Evolutionary conservation across 805 yeast species (phyloP).

Genomic region (Pichia paraexigua): DNA sequence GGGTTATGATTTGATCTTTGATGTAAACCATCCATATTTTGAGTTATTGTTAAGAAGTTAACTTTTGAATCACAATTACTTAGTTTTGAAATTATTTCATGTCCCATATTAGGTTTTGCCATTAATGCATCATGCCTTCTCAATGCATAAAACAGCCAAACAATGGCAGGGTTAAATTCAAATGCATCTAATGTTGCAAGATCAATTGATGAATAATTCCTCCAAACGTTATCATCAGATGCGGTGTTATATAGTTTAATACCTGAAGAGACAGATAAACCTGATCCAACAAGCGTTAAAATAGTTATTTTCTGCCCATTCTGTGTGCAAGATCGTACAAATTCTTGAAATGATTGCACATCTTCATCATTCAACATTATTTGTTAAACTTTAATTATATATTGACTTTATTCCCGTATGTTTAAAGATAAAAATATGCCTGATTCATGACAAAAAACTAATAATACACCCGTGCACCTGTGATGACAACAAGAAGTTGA

Average conservation of each 20-base stretch:
- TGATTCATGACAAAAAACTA: not conserved
- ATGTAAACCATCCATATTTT: slow-evolving; percentile 75
- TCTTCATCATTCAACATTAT: not conserved
- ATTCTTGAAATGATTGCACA: slow-evolving; percentile 38
- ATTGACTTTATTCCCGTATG: too few species aligned
- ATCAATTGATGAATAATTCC: slow-evolving; percentile 68
- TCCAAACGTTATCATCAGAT: slow-evolving; percentile 58
- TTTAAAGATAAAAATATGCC: too few species aligned
- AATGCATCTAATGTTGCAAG: slow-evolving; percentile 91
- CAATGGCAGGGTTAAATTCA: slow-evolving; percentile 71
- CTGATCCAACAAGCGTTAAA: slow-evolving; percentile 74
- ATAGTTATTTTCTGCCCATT: not conserved
- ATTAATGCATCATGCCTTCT: slow-evolving; percentile 55
- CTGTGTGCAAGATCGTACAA: slow-evolving; percentile 5
- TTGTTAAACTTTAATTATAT: not conserved
- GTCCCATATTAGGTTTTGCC: slow-evolving; percentile 71
- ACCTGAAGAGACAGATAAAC: slow-evolving; percentile 72
- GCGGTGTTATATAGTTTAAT: slow-evolving; percentile 65
- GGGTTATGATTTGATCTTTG: slow-evolving; percentile 55
- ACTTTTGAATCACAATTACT: slow-evolving; percentile 31
- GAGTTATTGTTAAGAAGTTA: slow-evolving; percentile 62
- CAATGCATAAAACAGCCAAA: slow-evolving; percentile 82
- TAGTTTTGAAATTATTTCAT: slow-evolving; percentile 57
- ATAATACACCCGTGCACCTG: not conserved
- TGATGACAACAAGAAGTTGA: not conserved